A percentile compares a stretch with the other conserved stretches of the same genome.
These are phyloP conservation scores for Prunus armeniaca DNA, from an alignment of 306 rosid genomes.

Conservation along the genomic window DNA sequence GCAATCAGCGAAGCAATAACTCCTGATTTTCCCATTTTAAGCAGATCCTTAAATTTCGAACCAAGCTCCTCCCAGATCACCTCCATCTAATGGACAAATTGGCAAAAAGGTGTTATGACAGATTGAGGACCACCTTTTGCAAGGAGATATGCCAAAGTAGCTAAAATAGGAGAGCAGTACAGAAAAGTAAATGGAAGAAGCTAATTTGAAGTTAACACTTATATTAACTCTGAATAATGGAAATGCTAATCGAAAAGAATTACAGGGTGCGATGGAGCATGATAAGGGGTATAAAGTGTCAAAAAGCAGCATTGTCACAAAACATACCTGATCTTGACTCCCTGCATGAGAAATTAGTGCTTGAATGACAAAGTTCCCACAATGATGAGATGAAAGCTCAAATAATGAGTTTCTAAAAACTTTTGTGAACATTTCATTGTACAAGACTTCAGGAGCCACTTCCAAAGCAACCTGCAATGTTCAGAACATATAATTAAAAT, in stretches of 20 bases:
- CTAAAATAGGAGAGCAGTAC: neutral
- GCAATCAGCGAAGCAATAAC: constrained; percentile 79
- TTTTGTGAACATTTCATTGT: constrained; percentile 58
- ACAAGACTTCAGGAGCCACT: constrained; percentile 80
- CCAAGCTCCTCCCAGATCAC: constrained; percentile 86
- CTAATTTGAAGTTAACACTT: neutral
- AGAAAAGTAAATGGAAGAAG: neutral
- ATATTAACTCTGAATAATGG: constrained; percentile 8
- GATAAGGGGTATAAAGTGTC: neutral
- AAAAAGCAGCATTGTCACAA: neutral
- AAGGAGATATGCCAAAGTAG: constrained; percentile 16
- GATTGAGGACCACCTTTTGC: neutral
- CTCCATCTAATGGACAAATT: constrained; percentile 56
- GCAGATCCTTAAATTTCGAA: constrained; percentile 59
- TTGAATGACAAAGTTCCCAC: constrained; percentile 90
- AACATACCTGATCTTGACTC: constrained; percentile 55
- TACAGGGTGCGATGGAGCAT: neutral
- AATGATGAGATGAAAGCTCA: constrained; percentile 74
- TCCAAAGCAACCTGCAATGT: constrained; percentile 82
- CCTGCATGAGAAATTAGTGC: constrained; percentile 71
- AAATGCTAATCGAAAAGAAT: neutral
- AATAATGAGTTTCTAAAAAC: constrained; percentile 69
- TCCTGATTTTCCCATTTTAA: constrained; percentile 87
- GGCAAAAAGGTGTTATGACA: constrained; percentile 2
- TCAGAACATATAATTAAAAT: constrained; percentile 8